Evolutionary conservation across 345 rosid species (phyloP).

Genomic region (Eucalyptus dawsonii): DNA sequence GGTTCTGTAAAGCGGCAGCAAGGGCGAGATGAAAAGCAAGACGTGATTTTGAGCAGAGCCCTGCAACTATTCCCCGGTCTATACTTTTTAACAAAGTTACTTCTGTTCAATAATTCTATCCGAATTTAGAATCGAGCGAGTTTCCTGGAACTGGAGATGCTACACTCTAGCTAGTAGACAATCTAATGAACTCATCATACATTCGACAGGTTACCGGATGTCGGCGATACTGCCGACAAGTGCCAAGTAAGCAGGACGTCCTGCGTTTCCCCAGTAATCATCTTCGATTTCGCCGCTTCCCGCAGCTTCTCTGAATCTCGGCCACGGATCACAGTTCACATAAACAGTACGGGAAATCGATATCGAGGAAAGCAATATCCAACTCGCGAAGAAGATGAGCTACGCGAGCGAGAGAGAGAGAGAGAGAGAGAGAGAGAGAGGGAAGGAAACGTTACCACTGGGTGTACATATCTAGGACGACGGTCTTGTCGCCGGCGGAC

Average conservation of each 20-base stretch:
- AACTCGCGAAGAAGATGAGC: background rate
- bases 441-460: constrained; percentile 41
- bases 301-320: background rate
- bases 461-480: constrained; percentile 91
- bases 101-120: background rate
- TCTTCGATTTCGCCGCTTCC: background rate
- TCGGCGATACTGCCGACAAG: background rate
- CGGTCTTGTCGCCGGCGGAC: constrained; percentile 69
- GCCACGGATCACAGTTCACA: background rate
- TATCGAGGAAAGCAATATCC: background rate
- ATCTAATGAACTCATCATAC: background rate
- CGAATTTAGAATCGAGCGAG: background rate
- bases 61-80: background rate
- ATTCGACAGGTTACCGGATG: background rate
- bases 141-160: background rate
- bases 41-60: background rate
- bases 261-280: background rate
- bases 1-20: background rate
- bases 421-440: background rate
- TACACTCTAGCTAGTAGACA: background rate
- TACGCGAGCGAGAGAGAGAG: background rate
- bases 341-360: background rate
- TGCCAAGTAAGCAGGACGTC: background rate
- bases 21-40: background rate
- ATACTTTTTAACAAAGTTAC: background rate